Evolutionary conservation across 352 stramenopile genomes (phyloP).

Genomic region (Pythium pyrilobum): DNA sequence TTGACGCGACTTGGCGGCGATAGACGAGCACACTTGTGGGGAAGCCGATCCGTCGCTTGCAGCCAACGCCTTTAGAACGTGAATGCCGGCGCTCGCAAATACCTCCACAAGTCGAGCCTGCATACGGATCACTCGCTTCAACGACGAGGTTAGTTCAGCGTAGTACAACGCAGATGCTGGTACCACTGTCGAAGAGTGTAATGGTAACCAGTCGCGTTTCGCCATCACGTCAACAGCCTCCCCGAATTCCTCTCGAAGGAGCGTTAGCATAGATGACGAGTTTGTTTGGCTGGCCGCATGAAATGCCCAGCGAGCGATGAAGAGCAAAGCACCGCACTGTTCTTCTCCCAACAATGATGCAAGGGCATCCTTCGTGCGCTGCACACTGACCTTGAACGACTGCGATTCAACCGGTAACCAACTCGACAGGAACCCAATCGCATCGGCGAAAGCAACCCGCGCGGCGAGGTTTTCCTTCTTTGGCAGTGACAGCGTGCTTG

Average conservation of each 20-base stretch:
- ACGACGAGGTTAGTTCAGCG: slow-evolving; percentile 37
- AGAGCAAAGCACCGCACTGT: slow-evolving; percentile 55
- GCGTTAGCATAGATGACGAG: slow-evolving; percentile 2
- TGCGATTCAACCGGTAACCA: slow-evolving; percentile 20
- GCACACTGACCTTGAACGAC: slow-evolving; percentile 17
- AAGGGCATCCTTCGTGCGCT: slow-evolving; percentile 26
- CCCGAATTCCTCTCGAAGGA: slow-evolving; percentile 24
- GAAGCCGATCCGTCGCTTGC: not conserved
- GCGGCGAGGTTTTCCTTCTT: slow-evolving; percentile 25
- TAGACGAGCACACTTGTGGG: slow-evolving; percentile 13
- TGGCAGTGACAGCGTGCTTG: not conserved
- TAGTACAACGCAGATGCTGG: slow-evolving; percentile 27
- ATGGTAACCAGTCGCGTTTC: slow-evolving; percentile 37
- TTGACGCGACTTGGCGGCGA: slow-evolving; percentile 36
- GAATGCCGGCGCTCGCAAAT: slow-evolving; percentile 32
- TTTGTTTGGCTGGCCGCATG: slow-evolving; percentile 28
- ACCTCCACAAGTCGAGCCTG: slow-evolving; percentile 45
- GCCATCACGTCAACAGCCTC: slow-evolving; percentile 29
- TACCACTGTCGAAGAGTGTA: not conserved
- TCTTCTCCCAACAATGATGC: slow-evolving; percentile 37
- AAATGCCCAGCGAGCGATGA: slow-evolving; percentile 42
- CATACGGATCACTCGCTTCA: slow-evolving; percentile 54
- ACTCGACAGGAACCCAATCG: slow-evolving; percentile 37
- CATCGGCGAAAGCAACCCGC: slow-evolving; percentile 54
- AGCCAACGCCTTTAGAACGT: no score